Evolutionary conservation across 2,329 filamentous ascomycete species (phyloP).

Genomic region (Zasmidium angulare): DNA sequence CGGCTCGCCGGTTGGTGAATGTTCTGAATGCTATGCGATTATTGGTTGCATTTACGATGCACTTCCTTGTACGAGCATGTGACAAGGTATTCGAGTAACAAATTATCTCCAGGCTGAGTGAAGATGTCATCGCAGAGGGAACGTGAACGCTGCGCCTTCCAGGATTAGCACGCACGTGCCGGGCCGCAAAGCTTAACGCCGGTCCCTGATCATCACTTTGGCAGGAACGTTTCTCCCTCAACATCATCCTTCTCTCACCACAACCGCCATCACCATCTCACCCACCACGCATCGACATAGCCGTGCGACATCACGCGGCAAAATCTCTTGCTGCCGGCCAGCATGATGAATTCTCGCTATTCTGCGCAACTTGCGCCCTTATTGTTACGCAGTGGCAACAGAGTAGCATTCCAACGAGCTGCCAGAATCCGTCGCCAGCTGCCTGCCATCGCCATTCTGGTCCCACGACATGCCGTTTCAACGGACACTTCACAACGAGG

Average conservation of each 20-base stretch:
- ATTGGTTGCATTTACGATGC: no score
- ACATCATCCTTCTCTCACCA: conserved; percentile 10
- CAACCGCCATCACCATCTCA: conserved; percentile 2
- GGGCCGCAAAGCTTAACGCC: not conserved
- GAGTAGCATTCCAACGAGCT: conserved; percentile 42
- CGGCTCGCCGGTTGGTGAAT: no score
- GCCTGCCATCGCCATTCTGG: conserved; percentile 58
- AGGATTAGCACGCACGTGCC: not conserved
- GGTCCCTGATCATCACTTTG: not conserved
- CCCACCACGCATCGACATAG: conserved; percentile 1
- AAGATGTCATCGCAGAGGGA: no score
- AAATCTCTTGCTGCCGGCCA: conserved; percentile 28
- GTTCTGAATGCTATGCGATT: no score
- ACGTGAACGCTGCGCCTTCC: no score
- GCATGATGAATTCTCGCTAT: conserved; percentile 47
- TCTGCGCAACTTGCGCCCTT: conserved; percentile 48
- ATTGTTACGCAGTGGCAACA: conserved; percentile 46
- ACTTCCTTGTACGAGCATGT: no score
- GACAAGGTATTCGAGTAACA: no score
- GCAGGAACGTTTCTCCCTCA: not conserved
- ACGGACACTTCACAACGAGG: conserved; percentile 58
- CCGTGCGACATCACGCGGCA: conserved; percentile 9
- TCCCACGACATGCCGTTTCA: conserved; percentile 52
- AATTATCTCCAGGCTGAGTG: no score
- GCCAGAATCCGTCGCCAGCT: conserved; percentile 51